Evolutionary conservation across 2,329 filamentous ascomycete genomes (phyloP), one percentile per base, ranked within the genome.

Genomic region (Magnaporthiopsis poae): DNA sequence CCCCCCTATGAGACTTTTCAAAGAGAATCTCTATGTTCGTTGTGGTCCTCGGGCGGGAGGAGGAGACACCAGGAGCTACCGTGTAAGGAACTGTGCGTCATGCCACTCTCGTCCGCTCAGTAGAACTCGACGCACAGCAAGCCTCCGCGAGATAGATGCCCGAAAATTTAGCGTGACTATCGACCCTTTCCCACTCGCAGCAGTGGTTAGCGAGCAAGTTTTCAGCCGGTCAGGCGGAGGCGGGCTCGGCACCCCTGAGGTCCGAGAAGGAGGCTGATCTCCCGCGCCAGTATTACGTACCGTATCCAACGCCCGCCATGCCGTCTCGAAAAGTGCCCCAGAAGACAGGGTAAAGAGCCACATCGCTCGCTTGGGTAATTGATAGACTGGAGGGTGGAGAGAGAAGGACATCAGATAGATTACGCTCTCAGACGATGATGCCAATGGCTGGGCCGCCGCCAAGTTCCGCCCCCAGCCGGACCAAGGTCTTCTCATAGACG

Each of bases 401-500:
- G 46, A 12, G 35, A 35, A 35, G 35, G 1, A 25, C n/a, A 56
- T 9, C 46, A n/a, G n/a, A 56, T 21, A 13, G 12, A 9, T n/a
- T 56, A 25, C 46, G n/a, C 46, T 56, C 31, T 65, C 33, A 65
- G n/a, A 52, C 27, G 29, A 60, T 36, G 35, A 61, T 65, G 21
- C 33, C 61, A n/a, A 62, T 36, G 21, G 61, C 21, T 8, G 36
- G 56, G 3, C 65, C 72, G 62, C 80, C 79, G 18, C 84, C 88
- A 35, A 95, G 76, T 13, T 84, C 81, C 72, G 89, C 87, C 0
- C 90, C 91, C 18, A 96, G 77, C 73, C 90, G 83, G 59, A 91
- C 84, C 70, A 96, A 85, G 0, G 91, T 95, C 71, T 84, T 84
- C 75, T 95, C 90, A 77, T 95, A 96, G 1, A 96, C 87, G 69